A percentile compares a stretch with the other conserved stretches of the same genome.
phyloP scores from a whole-genome alignment of 306 rosid species.

The Lagenaria siceraria region DNA sequence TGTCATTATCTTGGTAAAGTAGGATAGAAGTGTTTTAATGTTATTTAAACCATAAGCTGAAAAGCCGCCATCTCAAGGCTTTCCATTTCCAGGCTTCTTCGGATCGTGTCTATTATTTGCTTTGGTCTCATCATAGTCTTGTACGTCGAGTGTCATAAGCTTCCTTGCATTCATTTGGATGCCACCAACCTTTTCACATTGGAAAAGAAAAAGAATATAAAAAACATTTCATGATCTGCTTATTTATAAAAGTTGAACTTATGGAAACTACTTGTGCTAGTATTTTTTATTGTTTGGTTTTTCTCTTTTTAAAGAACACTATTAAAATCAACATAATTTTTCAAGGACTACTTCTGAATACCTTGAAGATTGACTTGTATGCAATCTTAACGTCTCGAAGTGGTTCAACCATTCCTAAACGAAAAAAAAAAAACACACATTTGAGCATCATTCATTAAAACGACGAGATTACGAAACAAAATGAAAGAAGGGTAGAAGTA shows the following conservation, averaged over 20 bases:
- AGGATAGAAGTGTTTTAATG: background rate
- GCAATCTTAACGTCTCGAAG: too few species aligned
- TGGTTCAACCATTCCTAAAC: background rate
- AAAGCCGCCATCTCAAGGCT: background rate
- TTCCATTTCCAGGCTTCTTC: constrained; percentile 14
- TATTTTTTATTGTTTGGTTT: background rate
- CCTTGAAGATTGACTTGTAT: background rate
- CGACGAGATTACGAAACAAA: background rate
- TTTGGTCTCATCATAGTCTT: constrained; percentile 3
- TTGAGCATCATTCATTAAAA: background rate
- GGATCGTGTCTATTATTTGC: constrained; percentile 13
- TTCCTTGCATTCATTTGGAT: constrained; percentile 3
- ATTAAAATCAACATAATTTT: too few species aligned
- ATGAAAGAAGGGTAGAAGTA: background rate
- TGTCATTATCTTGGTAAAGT: background rate
- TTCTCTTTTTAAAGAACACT: background rate
- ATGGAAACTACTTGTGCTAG: too few species aligned
- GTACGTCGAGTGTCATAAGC: constrained; percentile 1
- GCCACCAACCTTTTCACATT: background rate
- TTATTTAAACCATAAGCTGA: background rate
- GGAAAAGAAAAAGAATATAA: background rate
- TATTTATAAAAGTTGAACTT: too few species aligned
- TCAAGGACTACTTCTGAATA: background rate
- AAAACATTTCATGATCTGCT: background rate
- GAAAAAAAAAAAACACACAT: background rate